These are phyloP conservation scores for Cruciata laevipes DNA, from an alignment of 257 asterid genomes.

Conservation along the genomic window DNA sequence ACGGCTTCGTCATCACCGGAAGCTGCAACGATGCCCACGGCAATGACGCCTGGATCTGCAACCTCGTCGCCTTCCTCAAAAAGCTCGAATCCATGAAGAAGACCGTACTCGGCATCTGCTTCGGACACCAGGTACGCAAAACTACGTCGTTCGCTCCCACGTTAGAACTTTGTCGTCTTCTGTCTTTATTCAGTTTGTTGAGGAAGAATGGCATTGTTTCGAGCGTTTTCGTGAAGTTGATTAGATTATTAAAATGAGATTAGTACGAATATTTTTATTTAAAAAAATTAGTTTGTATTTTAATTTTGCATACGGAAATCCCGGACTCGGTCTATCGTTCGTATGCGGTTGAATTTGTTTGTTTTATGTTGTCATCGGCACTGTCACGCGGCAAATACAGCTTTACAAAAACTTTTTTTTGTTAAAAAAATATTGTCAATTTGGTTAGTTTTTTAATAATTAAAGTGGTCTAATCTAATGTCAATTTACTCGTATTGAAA, in stretches of 20 bases:
- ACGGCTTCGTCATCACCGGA: slow-evolving; percentile 84
- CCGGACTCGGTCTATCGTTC: background rate
- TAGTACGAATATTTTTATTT: background rate
- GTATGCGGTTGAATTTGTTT: background rate
- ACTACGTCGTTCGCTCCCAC: background rate
- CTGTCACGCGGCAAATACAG: background rate
- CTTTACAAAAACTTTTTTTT: background rate
- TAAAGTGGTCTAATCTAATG: no score
- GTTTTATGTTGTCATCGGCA: background rate
- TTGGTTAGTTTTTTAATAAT: background rate
- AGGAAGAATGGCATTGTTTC: background rate
- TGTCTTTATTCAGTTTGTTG: background rate
- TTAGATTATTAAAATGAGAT: background rate
- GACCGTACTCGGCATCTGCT: slow-evolving; percentile 76
- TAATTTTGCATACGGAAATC: background rate
- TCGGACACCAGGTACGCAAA: slow-evolving; percentile 71
- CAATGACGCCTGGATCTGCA: slow-evolving; percentile 65
- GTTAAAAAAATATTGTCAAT: background rate
- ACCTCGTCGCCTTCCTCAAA: slow-evolving; percentile 42
- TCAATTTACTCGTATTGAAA: no score
- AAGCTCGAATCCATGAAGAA: slow-evolving; percentile 59
- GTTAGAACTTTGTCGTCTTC: no score
- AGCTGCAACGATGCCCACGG: slow-evolving; percentile 93
- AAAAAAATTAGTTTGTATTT: background rate
- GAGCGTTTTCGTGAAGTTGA: background rate